phyloP scores from a whole-genome alignment of 495 filamentous ascomycete genomes.

The Tuber melanosporum region DNA sequence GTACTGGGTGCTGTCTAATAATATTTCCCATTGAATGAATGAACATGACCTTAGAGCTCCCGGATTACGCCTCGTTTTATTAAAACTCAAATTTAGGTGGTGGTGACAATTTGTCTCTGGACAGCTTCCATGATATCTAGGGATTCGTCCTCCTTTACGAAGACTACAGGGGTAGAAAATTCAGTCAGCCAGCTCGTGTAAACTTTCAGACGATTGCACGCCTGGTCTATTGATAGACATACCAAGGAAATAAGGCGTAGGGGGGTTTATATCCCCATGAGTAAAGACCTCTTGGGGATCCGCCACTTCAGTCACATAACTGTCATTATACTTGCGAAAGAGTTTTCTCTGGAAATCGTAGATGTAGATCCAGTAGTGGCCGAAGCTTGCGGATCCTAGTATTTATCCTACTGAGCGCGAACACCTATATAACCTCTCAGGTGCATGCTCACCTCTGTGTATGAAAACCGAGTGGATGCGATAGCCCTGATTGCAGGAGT shows the following conservation, averaged over 20 bases:
- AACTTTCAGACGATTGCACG: not conserved
- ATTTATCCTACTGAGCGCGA: not conserved
- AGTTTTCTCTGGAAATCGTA: slow-evolving; percentile 71
- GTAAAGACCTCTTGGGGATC: slow-evolving; percentile 60
- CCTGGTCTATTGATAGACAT: slow-evolving; percentile 2
- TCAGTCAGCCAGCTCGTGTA: not conserved
- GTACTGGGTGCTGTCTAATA: not conserved
- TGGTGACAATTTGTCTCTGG: slow-evolving; percentile 28
- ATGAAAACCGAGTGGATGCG: slow-evolving; percentile 89
- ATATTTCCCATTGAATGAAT: not conserved
- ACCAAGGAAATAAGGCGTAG: slow-evolving; percentile 79
- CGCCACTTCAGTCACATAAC: slow-evolving; percentile 62
- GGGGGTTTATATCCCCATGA: slow-evolving; percentile 52
- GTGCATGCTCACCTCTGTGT: slow-evolving; percentile 56
- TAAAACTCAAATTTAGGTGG: slow-evolving; percentile 1
- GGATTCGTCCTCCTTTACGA: slow-evolving; percentile 35
- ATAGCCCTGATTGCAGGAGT: slow-evolving; percentile 59
- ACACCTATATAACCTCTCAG: not conserved
- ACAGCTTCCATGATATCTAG: slow-evolving; percentile 36
- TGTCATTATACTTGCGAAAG: slow-evolving; percentile 95
- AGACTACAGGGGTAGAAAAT: slow-evolving; percentile 18
- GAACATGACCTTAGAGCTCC: not conserved
- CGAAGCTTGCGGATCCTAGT: slow-evolving; percentile 53
- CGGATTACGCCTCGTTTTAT: not conserved
- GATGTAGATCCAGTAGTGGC: slow-evolving; percentile 98